Percentiles rank a stretch among this genome's conserved stretches.
phyloP scores from a whole-genome alignment of 305 asterid species.

The Rubia balearica region DNA sequence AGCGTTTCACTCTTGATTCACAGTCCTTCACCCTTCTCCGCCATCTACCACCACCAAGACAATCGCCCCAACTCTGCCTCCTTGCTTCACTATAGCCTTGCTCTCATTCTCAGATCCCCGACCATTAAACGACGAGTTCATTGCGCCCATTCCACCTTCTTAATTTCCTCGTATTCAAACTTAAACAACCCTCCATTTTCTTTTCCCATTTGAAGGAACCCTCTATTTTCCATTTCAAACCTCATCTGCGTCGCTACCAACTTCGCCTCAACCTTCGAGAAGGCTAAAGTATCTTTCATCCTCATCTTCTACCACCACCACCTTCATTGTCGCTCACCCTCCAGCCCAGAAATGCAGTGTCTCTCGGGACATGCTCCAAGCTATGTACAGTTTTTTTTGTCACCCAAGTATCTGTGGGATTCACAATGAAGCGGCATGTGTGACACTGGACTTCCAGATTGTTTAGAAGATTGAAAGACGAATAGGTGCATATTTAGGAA shows the following conservation, averaged over 20 bases:
- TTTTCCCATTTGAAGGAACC: too few relatives aligned
- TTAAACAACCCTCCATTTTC: too few relatives aligned
- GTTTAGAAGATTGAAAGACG: conserved; percentile 52
- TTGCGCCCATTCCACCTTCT: too few relatives aligned
- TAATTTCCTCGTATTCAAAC: too few relatives aligned
- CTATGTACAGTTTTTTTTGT: conserved; percentile 62
- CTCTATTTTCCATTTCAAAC: background rate
- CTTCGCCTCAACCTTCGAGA: conserved; percentile 42
- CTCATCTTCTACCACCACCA: conserved; percentile 24
- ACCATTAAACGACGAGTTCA: too few relatives aligned
- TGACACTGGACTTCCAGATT: conserved; percentile 62
- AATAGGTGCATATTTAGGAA: conserved; percentile 19
- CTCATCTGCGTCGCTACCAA: conserved; percentile 32
- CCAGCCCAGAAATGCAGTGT: conserved; percentile 48
- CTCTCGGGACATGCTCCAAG: conserved; percentile 72
- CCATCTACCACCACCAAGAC: too few relatives aligned
- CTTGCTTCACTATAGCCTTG: too few relatives aligned
- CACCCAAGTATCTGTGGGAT: conserved; percentile 68
- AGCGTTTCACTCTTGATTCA: too few relatives aligned
- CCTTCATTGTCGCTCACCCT: conserved; percentile 39
- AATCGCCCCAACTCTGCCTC: too few relatives aligned
- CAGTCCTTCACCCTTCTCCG: too few relatives aligned
- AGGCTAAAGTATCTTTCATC: conserved; percentile 21
- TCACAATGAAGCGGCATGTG: conserved; percentile 67
- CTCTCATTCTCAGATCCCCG: too few relatives aligned